Base-by-base conservation (phyloP, 164 flowering plant species). In the Protea cynaroides region DNA sequence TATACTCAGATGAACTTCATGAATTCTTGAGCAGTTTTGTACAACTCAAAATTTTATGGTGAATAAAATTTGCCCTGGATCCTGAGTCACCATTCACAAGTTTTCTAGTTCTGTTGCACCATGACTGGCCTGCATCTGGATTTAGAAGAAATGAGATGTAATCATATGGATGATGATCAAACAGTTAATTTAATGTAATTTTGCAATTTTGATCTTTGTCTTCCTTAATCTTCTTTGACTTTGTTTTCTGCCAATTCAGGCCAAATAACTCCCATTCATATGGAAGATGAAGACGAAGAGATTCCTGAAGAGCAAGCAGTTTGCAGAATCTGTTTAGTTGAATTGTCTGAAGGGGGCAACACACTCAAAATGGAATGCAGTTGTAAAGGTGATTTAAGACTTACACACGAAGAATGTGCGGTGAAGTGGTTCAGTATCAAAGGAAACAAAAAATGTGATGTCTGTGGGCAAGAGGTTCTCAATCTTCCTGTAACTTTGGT, bases 241-340 rank as follows among this genome's bases (percentile, higher is more conserved):
- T 69, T 55, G n/a, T 61, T 58, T 34, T 37, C 66, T 67, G 58
- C 59, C 9, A 64, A 60, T 56, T 67, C 81, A 86, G 94, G 78
- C 82, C 77, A 85, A 65, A 77, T 79, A 44, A 72, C 72, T 56
- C 77, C 80, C 40, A 70, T 37, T 66, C 72, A 81, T 8, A 25
- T 64, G 49, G 84, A 82, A 64, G 75, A 65, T 34, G 75, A 72
- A 12, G 93, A 92, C 75, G 83, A 87, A 80, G 96, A 92, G 75
- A 92, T 90, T 74, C 86, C 93, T n/a, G 98, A 92, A 73, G 92
- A 92, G 70, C 95, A 87, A 69, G 94, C 94, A 56, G 78, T 81
- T 53, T 92, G 98, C 75, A 81, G 98, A 78, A 88, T 92, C 62
- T 92, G 98, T 75, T 62, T 83, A n/a, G 90, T 81, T 58, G 74